These are phyloP conservation scores for Diaporthe sp. DNA, from an alignment of 2,329 filamentous ascomycete genomes.

Conservation along the genomic window DNA sequence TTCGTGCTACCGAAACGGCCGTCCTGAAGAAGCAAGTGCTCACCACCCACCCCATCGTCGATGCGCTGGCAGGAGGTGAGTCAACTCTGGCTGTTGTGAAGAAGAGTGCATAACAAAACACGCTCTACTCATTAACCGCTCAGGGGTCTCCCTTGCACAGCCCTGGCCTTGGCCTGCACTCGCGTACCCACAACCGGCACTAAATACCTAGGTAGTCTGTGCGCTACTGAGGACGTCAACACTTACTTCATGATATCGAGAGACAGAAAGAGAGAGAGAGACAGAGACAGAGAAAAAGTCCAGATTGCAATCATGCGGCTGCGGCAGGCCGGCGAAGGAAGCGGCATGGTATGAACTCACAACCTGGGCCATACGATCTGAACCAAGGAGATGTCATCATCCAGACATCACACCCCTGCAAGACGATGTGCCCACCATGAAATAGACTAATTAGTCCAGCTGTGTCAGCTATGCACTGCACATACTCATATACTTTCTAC, in stretches of 20 bases:
- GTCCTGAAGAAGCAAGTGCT: conserved; percentile 20
- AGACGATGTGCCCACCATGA: background rate
- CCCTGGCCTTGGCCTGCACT: background rate
- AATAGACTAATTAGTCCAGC: background rate
- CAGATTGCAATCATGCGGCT: background rate
- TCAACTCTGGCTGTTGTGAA: background rate
- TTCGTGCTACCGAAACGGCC: background rate
- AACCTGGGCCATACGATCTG: background rate
- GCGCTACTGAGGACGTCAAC: no score
- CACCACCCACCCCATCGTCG: conserved; percentile 5
- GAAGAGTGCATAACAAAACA: conserved; percentile 23
- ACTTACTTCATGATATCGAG: no score
- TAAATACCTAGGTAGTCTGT: no score
- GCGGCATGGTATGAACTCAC: background rate
- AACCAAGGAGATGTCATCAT: background rate
- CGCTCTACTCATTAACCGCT: conserved; percentile 1
- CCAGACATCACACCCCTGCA: background rate
- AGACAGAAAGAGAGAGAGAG: background rate
- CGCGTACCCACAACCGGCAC: background rate
- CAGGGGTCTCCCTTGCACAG: conserved; percentile 1
- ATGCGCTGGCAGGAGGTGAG: conserved; percentile 28
- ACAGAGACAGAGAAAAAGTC: background rate
- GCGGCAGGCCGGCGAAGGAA: background rate
- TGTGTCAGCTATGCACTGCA: background rate
- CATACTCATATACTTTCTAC: background rate